Conservation (phyloP, 495 filamentous ascomycete species). For the Podospora anserina region DNA sequence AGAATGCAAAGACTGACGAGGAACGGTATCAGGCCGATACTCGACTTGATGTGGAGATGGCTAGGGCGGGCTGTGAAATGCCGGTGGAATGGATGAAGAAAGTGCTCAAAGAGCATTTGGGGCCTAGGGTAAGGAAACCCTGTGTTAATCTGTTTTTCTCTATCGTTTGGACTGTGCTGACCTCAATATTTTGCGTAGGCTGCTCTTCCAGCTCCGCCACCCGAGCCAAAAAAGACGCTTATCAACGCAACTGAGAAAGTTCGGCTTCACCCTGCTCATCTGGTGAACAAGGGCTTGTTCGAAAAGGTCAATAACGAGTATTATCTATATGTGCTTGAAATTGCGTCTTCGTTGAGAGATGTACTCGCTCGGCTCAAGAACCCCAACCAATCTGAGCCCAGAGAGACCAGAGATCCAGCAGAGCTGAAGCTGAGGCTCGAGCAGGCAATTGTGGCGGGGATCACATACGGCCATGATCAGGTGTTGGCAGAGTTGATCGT, state of each 20-base stretch:
- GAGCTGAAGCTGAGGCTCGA: constrained; percentile 23
- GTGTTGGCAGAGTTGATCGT: constrained; percentile 51
- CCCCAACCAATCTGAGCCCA: background rate
- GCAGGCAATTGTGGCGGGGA: constrained; percentile 19
- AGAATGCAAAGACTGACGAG: constrained; percentile 22
- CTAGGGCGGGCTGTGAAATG: constrained; percentile 22
- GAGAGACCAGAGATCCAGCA: constrained; percentile 15
- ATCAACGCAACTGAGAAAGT: constrained; percentile 24
- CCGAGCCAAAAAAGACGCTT: constrained; percentile 20
- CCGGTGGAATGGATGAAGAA: constrained; percentile 30
- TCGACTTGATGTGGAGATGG: constrained; percentile 30
- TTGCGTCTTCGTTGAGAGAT: constrained; percentile 7
- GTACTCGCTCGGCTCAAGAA: constrained; percentile 13
- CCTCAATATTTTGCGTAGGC: background rate
- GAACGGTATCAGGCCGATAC: constrained; percentile 27
- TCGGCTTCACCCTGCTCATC: constrained; percentile 24
- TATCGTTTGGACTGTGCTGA: background rate
- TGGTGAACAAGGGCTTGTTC: constrained; percentile 16
- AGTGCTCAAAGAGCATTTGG: constrained; percentile 11
- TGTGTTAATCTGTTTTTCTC: background rate
- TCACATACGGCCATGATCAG: constrained; percentile 14
- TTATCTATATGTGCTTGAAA: constrained; percentile 12
- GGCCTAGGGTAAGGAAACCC: background rate
- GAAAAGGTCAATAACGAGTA: constrained; percentile 15
- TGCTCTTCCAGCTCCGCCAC: constrained; percentile 13